Percentiles rank a stretch among this genome's conserved stretches.
Evolutionary conservation across 1,284 basidiomycete species (phyloP).

Genomic region (Laetiporus sulphureus): DNA sequence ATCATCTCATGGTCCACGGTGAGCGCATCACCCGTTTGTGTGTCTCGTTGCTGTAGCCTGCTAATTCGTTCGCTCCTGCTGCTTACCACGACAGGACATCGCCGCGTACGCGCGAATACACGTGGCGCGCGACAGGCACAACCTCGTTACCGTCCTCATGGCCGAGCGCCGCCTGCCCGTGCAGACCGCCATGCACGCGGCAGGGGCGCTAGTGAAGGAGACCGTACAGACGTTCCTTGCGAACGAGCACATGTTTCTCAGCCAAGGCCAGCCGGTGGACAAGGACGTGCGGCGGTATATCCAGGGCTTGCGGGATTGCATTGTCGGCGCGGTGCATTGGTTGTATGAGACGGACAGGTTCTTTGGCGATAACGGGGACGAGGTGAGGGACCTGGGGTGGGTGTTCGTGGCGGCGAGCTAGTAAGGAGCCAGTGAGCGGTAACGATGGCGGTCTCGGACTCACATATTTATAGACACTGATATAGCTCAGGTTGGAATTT

Average conservation of each 20-base stretch:
- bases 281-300: constrained; percentile 34
- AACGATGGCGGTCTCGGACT: too few relatives aligned
- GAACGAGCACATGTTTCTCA: constrained; percentile 25
- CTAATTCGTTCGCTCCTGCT: too few relatives aligned
- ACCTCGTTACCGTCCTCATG: constrained; percentile 40
- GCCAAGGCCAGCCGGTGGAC: constrained; percentile 11
- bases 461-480: too few relatives aligned
- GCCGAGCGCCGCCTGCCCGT: constrained; percentile 31
- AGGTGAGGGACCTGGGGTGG: constrained; percentile 58
- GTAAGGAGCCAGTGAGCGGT: too few relatives aligned
- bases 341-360: constrained; percentile 52
- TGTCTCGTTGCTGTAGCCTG: too few relatives aligned
- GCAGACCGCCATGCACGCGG: constrained; percentile 42
- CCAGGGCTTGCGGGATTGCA: constrained; percentile 42
- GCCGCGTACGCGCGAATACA: constrained; percentile 41
- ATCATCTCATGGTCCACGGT: constrained; percentile 44
- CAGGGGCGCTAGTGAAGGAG: constrained; percentile 33
- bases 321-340: constrained; percentile 51
- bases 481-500: too few relatives aligned
- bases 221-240: constrained; percentile 31
- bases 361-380: constrained; percentile 48
- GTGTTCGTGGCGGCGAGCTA: constrained; percentile 36
- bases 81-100: constrained; percentile 44
- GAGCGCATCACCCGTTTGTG: constrained; percentile 12
- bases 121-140: constrained; percentile 25